Base-by-base conservation (phyloP, 805 yeast species). In the Huiozyma sinensis region DNA sequence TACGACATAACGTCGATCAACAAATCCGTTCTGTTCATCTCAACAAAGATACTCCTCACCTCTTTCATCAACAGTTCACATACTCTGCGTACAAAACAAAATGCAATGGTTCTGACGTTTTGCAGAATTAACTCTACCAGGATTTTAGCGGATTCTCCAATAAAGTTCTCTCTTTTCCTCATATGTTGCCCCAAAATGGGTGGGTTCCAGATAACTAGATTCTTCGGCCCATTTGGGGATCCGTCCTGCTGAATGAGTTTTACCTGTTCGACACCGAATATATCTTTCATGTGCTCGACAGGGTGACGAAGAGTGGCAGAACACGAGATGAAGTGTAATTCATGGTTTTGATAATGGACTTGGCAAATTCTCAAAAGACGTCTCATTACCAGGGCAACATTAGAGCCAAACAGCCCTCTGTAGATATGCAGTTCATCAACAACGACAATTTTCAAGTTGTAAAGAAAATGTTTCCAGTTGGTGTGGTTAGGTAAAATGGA, bases 261-360 rank as follows among this genome's bases (percentile, higher is more conserved):
- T 1, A 83, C 72, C 1, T 69, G 58, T 1, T 73, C 73, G 3
- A 86, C 65, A 0, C 95, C 94, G 54, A 90, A 86, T 28, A 92
- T 71, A 4, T 75, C 67, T 33, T 75, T 62, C 79, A 90, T 84
- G 56, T 88, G 94, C 7, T 70, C 54, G 0, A 67, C 65, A 0
- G 98, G 97, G 38, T 78, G 73, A 47, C 75, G 74, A 44, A 92
- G 73, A 0, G 99, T 92, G 0, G 99, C 99, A 0, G 97, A 89
- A 64, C 98, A 90, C 1, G 95, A 83, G 5, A 92, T 77, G 58
- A 83, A 87, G 44, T 73, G 74, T 35, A 86, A 53, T 2, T 66
- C 48, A n/a, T 62, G 50, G 48, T 81, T 80, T 27, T 53, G 47
- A 43, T 61, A 61, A 36, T 52, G 56, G 28, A 53, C 53, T 6